These are phyloP conservation scores for Penicillium paradoxum DNA, from an alignment of 495 filamentous ascomycete genomes.

Conservation along the genomic window DNA sequence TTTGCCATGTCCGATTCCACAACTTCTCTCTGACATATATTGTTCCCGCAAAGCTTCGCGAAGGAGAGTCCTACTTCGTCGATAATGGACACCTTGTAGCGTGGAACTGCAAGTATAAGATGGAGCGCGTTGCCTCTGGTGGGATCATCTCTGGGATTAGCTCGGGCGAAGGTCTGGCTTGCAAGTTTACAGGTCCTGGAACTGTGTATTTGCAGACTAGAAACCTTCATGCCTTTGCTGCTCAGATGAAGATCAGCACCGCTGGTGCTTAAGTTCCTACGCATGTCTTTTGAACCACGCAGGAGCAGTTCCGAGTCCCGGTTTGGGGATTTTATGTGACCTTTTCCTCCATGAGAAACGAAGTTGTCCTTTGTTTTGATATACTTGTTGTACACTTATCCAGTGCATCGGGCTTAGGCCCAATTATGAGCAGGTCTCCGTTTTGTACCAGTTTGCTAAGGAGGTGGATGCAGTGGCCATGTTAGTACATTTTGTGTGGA, in stretches of 20 bases:
- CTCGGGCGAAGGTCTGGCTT: constrained; percentile 82
- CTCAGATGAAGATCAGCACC: constrained; percentile 31
- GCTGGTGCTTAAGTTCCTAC: constrained; percentile 19
- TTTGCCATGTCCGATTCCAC: neutral
- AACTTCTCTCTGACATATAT: constrained; percentile 9
- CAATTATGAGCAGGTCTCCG: too few species aligned
- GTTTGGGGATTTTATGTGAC: too few species aligned
- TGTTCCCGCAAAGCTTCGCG: constrained; percentile 49
- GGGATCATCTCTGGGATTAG: constrained; percentile 78
- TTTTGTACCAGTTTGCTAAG: too few species aligned
- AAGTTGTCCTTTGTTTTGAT: too few species aligned
- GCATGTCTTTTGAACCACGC: neutral
- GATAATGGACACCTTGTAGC: constrained; percentile 96
- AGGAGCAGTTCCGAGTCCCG: too few species aligned
- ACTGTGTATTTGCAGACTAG: constrained; percentile 92
- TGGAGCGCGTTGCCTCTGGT: constrained; percentile 84
- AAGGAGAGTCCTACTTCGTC: constrained; percentile 81
- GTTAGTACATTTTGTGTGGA: too few species aligned
- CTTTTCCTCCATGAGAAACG: too few species aligned
- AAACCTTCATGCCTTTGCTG: constrained; percentile 62
- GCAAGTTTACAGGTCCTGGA: constrained; percentile 88
- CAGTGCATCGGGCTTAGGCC: too few species aligned
- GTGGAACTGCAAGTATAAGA: constrained; percentile 89
- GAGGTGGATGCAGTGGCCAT: too few species aligned
- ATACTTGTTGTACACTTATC: too few species aligned